Percentiles rank a stretch among this genome's conserved stretches.
Conservation (phyloP, 148 eudicot species). For the Chenopodium album region DNA sequence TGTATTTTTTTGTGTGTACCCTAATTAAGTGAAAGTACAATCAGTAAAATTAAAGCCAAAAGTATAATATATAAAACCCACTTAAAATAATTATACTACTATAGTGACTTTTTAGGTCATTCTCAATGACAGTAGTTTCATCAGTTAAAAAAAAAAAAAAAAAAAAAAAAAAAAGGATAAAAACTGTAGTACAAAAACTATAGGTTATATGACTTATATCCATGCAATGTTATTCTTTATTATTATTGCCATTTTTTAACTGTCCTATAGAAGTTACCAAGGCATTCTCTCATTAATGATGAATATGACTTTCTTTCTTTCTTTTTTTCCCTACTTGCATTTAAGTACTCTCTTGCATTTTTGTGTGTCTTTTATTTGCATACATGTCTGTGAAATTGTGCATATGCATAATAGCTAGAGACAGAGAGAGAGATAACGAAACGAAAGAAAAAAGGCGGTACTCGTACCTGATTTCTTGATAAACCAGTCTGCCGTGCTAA, state of each 20-base stretch:
- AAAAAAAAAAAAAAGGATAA: neutral
- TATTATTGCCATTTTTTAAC: too few relatives aligned
- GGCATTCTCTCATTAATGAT: neutral
- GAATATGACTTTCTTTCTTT: neutral
- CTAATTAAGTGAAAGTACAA: neutral
- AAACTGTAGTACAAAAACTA: neutral
- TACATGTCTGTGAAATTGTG: neutral
- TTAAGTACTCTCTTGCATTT: neutral
- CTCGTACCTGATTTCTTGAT: conserved; percentile 70
- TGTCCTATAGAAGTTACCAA: neutral
- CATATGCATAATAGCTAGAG: neutral
- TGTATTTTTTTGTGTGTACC: neutral
- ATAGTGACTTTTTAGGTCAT: neutral
- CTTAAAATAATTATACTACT: neutral
- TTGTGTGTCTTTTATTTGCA: neutral
- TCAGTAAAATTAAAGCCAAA: conserved; percentile 6
- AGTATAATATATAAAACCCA: neutral
- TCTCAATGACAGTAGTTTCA: neutral
- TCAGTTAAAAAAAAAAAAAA: neutral
- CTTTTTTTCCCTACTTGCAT: neutral
- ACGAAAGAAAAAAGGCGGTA: neutral
- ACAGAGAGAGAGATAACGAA: neutral
- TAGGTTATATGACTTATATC: neutral
- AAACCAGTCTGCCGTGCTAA: conserved; percentile 91
- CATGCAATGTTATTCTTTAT: neutral